Conservation (phyloP, 2,329 filamentous ascomycete species). For the Xylaria arbuscula region DNA sequence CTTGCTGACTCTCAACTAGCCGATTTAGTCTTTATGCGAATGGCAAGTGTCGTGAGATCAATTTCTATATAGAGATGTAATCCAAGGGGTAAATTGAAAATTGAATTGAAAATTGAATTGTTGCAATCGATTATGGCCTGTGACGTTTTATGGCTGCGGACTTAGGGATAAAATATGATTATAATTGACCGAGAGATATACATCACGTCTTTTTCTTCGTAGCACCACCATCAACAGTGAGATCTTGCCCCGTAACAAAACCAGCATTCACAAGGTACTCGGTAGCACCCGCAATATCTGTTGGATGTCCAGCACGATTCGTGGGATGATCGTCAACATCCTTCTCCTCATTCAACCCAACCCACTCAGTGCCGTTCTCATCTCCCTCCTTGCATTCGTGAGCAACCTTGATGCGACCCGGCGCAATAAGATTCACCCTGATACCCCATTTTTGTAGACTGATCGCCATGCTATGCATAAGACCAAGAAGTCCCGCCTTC, state of each 20-base stretch:
- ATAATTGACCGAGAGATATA: not conserved
- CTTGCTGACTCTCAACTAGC: not conserved
- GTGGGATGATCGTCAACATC: not conserved
- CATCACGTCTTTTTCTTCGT: not conserved
- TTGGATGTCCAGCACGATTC: not conserved
- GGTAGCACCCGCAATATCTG: not conserved
- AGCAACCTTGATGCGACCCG: not conserved
- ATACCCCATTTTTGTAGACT: not conserved
- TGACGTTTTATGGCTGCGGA: too few species aligned
- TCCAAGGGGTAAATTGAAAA: too few species aligned
- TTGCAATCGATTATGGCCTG: too few species aligned
- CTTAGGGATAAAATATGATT: too few species aligned
- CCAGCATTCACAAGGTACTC: not conserved
- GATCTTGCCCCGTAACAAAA: not conserved
- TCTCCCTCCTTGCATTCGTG: not conserved
- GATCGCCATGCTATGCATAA: not conserved
- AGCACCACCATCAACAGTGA: not conserved
- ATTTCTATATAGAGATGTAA: not conserved
- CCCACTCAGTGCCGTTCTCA: not conserved
- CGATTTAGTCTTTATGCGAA: not conserved
- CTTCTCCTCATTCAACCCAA: not conserved
- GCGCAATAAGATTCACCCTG: not conserved
- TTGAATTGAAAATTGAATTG: too few species aligned
- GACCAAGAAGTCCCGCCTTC: not conserved
- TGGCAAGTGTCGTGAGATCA: not conserved